Percentiles rank a stretch among this genome's conserved stretches.
Evolutionary conservation across 1,284 basidiomycete genomes (phyloP).

Genomic region (Clitocybe nebularis): DNA sequence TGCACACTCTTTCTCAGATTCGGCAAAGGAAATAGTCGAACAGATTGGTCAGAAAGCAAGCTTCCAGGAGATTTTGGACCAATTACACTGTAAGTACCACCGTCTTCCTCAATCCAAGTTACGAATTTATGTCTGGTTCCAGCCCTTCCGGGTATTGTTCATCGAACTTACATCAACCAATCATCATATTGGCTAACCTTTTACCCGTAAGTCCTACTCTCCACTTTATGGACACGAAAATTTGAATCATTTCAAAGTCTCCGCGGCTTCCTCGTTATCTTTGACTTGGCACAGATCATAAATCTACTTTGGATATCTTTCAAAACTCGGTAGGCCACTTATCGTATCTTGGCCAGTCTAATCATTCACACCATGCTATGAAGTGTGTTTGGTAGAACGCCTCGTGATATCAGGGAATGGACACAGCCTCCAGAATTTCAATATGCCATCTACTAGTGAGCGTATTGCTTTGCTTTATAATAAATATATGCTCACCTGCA

Average conservation of each 20-base stretch:
- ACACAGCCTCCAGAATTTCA: conserved; percentile 94
- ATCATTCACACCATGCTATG: neutral
- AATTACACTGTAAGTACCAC: conserved; percentile 62
- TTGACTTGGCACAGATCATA: conserved; percentile 94
- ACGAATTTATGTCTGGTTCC: too few species aligned
- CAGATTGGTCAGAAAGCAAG: conserved; percentile 70
- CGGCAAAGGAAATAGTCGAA: conserved; percentile 62
- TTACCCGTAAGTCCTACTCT: conserved; percentile 66
- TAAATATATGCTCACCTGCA: conserved; percentile 11
- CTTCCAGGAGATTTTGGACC: conserved; percentile 61
- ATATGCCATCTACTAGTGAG: conserved; percentile 86
- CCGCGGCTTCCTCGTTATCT: conserved; percentile 89
- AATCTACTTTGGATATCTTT: conserved; percentile 86
- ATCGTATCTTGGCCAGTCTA: neutral
- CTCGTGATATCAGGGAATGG: conserved; percentile 93
- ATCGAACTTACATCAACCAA: conserved; percentile 79
- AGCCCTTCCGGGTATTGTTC: conserved; percentile 73
- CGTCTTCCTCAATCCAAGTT: too few species aligned
- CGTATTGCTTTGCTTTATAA: conserved; percentile 14
- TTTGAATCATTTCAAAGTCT: conserved; percentile 49
- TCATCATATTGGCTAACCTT: conserved; percentile 92
- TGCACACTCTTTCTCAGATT: conserved; percentile 35
- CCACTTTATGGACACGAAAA: neutral
- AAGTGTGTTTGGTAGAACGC: conserved; percentile 91
- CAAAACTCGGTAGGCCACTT: conserved; percentile 54